These are phyloP conservation scores for Musa schizocarpa DNA, from an alignment of 176 grass and related monocot genomes.

Conservation along the genomic window DNA sequence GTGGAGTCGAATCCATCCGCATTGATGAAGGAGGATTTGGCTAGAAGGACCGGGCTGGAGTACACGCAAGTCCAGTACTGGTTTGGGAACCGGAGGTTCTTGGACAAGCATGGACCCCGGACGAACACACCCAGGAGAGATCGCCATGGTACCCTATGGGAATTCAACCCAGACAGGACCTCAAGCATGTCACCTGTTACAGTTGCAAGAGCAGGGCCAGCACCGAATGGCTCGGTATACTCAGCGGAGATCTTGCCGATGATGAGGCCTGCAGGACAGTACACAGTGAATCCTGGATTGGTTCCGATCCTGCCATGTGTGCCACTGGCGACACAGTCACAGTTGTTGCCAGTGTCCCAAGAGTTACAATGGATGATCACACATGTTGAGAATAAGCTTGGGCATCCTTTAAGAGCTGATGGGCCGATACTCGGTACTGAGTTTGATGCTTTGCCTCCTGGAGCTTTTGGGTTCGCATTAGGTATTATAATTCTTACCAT, in stretches of 20 bases:
- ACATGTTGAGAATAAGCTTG: not conserved
- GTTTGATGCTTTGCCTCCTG: not conserved
- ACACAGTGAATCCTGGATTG: not conserved
- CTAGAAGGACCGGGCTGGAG: not conserved
- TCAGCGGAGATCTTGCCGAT: not conserved
- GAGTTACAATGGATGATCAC: not conserved
- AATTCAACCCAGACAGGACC: not conserved
- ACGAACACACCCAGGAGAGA: not conserved
- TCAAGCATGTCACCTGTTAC: not conserved
- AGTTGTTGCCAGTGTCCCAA: not conserved
- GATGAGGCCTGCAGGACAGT: not conserved
- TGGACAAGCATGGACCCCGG: not conserved
- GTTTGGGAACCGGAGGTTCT: slow-evolving; percentile 2
- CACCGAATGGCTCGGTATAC: not conserved
- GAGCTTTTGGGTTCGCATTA: not conserved
- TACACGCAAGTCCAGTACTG: slow-evolving; percentile 2
- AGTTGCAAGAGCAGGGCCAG: not conserved
- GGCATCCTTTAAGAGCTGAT: slow-evolving; percentile 10
- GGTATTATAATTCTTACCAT: not conserved
- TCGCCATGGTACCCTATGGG: not conserved
- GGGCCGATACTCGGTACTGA: not conserved
- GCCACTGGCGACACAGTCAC: not conserved
- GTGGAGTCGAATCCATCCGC: not conserved
- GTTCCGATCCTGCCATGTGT: too few relatives aligned
- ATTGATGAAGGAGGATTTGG: not conserved